These are phyloP conservation scores for Begonia fuchsioides DNA, from an alignment of 306 rosid genomes.

Conservation along the genomic window DNA sequence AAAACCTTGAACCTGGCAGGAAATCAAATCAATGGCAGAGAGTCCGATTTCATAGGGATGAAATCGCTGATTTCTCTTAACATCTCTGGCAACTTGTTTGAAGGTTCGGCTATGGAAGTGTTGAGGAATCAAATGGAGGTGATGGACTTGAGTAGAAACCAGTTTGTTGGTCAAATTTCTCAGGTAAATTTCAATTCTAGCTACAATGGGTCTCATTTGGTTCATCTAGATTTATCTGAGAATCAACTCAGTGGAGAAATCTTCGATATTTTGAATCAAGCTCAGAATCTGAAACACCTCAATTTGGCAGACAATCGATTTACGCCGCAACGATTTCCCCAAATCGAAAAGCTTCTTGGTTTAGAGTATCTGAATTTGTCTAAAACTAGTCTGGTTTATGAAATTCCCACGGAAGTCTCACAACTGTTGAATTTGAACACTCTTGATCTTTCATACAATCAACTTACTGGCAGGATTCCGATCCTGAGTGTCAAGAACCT, in stretches of 20 bases:
- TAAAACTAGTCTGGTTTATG: slow-evolving; percentile 44
- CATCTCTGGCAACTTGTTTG: slow-evolving; percentile 62
- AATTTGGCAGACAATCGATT: slow-evolving; percentile 79
- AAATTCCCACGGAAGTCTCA: slow-evolving; percentile 52
- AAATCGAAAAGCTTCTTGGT: slow-evolving; percentile 27
- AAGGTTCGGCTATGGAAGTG: slow-evolving; percentile 55
- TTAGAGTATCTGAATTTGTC: slow-evolving; percentile 86
- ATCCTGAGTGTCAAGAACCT: slow-evolving; percentile 24
- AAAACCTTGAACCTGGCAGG: slow-evolving; percentile 63
- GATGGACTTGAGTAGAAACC: slow-evolving; percentile 76
- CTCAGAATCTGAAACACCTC: slow-evolving; percentile 50
- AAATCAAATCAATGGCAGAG: slow-evolving; percentile 42
- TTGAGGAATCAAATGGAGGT: slow-evolving; percentile 52
- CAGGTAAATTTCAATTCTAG: slow-evolving; percentile 60
- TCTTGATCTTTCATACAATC: slow-evolving; percentile 69
- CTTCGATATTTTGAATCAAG: slow-evolving; percentile 34
- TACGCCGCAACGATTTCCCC: slow-evolving; percentile 46
- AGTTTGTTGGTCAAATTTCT: slow-evolving; percentile 63
- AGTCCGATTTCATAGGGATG: slow-evolving; percentile 42
- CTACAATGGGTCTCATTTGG: slow-evolving; percentile 52
- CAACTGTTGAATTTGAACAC: slow-evolving; percentile 34
- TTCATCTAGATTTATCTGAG: slow-evolving; percentile 79
- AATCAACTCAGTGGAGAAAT: slow-evolving; percentile 68
- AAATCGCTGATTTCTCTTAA: slow-evolving; percentile 52
- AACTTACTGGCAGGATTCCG: slow-evolving; percentile 58